Base-by-base conservation (phyloP, 306 rosid species). In the Cicer bijugum region DNA sequence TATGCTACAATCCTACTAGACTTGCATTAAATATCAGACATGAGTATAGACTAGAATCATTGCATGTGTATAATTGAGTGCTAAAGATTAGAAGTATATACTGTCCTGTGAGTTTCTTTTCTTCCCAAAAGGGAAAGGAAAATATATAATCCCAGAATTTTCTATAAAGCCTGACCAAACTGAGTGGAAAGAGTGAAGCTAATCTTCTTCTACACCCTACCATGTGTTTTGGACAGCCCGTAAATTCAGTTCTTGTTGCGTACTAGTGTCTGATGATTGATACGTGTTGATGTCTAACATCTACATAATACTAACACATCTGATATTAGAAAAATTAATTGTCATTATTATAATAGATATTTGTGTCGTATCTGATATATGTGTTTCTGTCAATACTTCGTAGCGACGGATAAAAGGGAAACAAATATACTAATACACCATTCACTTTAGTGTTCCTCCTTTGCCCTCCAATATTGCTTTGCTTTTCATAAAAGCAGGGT, bases 211-310 rank as follows among this genome's bases (percentile, higher is more conserved):
- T 28, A 28, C 37, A 10, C 66, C 62, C 67, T 52, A 63, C 59
- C 78, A 79, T 66, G 79, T 65, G 75, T 45, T 44, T 62, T 20
- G 44, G 76, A 75, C 75, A 78, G 67, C 80, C 67, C 62, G 4
- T 75, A 60, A 79, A 82, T 68, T 57, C 11, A 51, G 2, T 48
- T 28, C 4, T 28, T 4, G 35, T 3, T 28, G 4, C 0, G 1
- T 4, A 5, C 5, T 4, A 28, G 35, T 28, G 35, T 28, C 0
- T 4, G 0, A 28, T 28, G 35, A 3, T 28, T 28, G 0, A 28
- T 28, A 28, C 35, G 35, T 28, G 5, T 4, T 28, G 35, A 28
- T 28, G 5, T 28, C 35, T 28, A 28, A 28, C 5, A 28, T 28
- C 5, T 28, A 4, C 35, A 4, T 28, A 28, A 28, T 28, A 28